Percentiles rank a stretch among this genome's conserved stretches.
Conservation (phyloP, 257 asterid genomes). For the Nicotiana benthamiana region DNA sequence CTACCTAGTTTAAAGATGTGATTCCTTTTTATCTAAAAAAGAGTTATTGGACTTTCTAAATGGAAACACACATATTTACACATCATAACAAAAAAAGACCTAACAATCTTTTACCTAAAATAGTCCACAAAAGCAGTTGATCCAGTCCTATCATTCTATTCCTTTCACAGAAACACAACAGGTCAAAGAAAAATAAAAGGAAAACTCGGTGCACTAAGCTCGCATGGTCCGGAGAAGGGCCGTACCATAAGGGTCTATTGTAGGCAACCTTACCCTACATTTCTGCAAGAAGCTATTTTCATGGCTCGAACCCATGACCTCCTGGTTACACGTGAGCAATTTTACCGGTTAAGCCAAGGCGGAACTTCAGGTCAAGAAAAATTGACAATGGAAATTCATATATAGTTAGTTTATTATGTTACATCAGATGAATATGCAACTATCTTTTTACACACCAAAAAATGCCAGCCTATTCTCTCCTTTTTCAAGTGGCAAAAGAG, state of each 20-base stretch:
- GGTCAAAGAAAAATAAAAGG: neutral
- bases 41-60: neutral
- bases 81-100: neutral
- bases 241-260: too few relatives aligned
- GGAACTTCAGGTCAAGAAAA: neutral
- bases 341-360: too few relatives aligned
- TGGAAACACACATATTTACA: neutral
- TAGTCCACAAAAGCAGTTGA: neutral
- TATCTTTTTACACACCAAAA: neutral
- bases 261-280: too few relatives aligned
- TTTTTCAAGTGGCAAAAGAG: neutral
- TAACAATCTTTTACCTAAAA: neutral
- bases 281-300: too few relatives aligned
- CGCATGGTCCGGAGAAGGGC: too few relatives aligned
- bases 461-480: constrained; percentile 1
- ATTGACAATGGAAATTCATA: constrained; percentile 6
- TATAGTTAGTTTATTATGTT: neutral
- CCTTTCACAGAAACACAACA: neutral
- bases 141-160: neutral
- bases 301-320: too few relatives aligned
- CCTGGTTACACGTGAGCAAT: too few relatives aligned
- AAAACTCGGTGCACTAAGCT: too few relatives aligned
- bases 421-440: constrained; percentile 3
- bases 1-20: neutral
- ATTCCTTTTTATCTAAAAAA: neutral